Evolutionary conservation across 257 asterid species (phyloP).

Genomic region (Sherardia arvensis): DNA sequence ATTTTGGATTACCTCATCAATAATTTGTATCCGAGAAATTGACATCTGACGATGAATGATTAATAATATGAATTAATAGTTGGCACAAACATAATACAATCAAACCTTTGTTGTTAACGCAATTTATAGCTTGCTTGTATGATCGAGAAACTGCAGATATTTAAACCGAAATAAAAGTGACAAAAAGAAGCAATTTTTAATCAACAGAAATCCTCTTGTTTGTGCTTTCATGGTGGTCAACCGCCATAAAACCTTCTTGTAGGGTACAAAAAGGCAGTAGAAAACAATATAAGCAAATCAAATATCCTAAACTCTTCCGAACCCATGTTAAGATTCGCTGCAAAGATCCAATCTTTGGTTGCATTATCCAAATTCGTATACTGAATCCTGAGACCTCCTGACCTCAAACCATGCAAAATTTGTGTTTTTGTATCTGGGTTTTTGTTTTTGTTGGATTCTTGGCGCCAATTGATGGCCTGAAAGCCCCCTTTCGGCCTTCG

Average conservation of each 20-base stretch:
- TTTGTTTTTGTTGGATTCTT: conserved; percentile 18
- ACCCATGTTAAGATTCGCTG: neutral
- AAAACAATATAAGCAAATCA: neutral
- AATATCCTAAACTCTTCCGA: neutral
- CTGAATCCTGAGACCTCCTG: neutral
- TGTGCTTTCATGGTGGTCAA: neutral
- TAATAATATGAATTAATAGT: neutral
- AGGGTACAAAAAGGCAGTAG: conserved; percentile 1
- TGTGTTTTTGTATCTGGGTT: conserved; percentile 11
- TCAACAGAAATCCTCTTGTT: neutral
- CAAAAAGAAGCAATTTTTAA: neutral
- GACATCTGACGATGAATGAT: neutral
- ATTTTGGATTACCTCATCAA: neutral
- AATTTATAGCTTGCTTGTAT: neutral
- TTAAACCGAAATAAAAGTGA: neutral
- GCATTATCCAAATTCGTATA: neutral
- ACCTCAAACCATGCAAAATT: conserved; percentile 20
- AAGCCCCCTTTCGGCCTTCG: conserved; percentile 38
- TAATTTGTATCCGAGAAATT: neutral
- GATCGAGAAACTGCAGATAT: neutral
- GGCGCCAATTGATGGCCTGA: conserved; percentile 22
- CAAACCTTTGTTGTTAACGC: neutral
- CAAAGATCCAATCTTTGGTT: conserved; percentile 5
- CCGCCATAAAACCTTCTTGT: neutral
- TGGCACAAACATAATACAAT: neutral